Conservation (phyloP, 345 rosid genomes). For the Corchorus olitorius region DNA sequence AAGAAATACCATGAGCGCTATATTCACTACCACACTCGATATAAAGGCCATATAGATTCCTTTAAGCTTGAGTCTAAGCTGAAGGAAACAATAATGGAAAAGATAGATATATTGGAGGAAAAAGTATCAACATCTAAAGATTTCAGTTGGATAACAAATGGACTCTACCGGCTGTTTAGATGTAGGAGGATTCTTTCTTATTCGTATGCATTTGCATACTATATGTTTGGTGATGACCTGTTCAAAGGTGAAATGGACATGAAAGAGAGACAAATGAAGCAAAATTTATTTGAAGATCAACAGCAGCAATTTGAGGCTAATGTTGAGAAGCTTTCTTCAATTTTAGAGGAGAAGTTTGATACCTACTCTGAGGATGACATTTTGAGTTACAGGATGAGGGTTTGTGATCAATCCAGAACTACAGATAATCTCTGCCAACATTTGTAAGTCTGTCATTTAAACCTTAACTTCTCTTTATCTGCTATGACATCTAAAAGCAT, state of each 20-base stretch:
- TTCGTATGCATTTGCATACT: slow-evolving; percentile 62
- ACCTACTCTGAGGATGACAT: slow-evolving; percentile 22
- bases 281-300: slow-evolving; percentile 42
- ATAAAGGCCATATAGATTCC: slow-evolving; percentile 61
- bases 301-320: slow-evolving; percentile 48
- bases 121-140: slow-evolving; percentile 43
- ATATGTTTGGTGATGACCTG: slow-evolving; percentile 54
- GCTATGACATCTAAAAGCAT: not conserved
- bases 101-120: slow-evolving; percentile 39
- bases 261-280: slow-evolving; percentile 43
- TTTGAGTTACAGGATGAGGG: slow-evolving; percentile 29
- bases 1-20: slow-evolving; percentile 47
- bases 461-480: not conserved
- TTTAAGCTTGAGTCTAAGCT: slow-evolving; percentile 50
- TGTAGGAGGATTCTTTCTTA: slow-evolving; percentile 53
- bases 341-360: slow-evolving; percentile 41
- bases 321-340: slow-evolving; percentile 44
- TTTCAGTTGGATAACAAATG: slow-evolving; percentile 58
- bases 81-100: slow-evolving; percentile 33
- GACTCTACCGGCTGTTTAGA: slow-evolving; percentile 47
- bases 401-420: slow-evolving; percentile 30
- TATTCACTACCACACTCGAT: slow-evolving; percentile 53
- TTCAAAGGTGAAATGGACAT: slow-evolving; percentile 42
- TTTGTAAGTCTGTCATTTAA: slow-evolving; percentile 30
- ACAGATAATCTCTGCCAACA: slow-evolving; percentile 48